phyloP scores from a whole-genome alignment of 345 rosid species.

The Citrus australasica region DNA sequence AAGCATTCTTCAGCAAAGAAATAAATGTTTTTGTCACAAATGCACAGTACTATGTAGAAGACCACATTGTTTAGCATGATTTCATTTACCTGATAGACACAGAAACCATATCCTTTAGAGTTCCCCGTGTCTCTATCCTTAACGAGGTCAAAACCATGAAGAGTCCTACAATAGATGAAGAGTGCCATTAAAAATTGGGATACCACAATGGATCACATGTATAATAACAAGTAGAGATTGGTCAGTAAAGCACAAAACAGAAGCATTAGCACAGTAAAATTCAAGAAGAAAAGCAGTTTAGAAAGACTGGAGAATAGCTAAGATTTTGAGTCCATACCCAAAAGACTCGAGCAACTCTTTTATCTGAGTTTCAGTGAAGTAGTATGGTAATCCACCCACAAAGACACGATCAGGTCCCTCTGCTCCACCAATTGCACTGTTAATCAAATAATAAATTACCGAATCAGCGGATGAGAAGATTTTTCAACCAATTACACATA shows the following conservation, averaged over 20 bases:
- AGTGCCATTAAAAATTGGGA: background rate
- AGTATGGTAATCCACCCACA: conserved; percentile 40
- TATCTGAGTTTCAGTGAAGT: conserved; percentile 32
- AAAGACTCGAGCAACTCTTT: conserved; percentile 34
- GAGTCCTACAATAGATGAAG: conserved; percentile 19
- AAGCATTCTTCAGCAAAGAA: background rate
- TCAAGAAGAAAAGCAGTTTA: background rate
- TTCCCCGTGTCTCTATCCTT: conserved; percentile 34
- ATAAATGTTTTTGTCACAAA: background rate
- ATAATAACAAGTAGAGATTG: background rate
- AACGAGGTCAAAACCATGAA: conserved; percentile 29
- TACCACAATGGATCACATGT: background rate
- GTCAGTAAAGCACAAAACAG: background rate
- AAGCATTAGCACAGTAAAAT: background rate
- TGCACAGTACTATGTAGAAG: background rate
- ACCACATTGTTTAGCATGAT: background rate
- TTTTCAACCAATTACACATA: background rate
- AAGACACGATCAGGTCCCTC: conserved; percentile 37
- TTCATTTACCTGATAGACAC: conserved; percentile 24
- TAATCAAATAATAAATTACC: conserved; percentile 1
- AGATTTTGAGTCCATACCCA: conserved; percentile 16
- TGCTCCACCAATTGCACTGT: conserved; percentile 24
- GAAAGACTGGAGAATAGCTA: background rate
- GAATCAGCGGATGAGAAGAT: background rate
- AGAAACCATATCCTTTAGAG: conserved; percentile 30